phyloP scores from a whole-genome alignment of 2,329 filamentous ascomycete genomes.

The Fusarium sp. region DNA sequence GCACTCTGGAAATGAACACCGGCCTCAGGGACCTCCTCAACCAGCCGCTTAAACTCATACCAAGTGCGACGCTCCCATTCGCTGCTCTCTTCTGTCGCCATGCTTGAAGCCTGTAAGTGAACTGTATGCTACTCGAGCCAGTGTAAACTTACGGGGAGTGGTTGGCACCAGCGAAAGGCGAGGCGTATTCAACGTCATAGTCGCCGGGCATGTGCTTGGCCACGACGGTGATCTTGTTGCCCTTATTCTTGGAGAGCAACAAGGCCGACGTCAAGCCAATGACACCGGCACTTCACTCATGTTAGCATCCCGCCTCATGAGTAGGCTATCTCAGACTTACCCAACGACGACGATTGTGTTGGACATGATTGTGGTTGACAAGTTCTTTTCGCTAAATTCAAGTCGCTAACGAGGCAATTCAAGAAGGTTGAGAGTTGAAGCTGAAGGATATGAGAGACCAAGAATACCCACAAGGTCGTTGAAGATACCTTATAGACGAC shows the following conservation, averaged over 20 bases:
- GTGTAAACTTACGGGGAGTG: constrained; percentile 73
- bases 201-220: constrained; percentile 95
- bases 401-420: neutral
- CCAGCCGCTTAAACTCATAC: constrained; percentile 70
- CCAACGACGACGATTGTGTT: constrained; percentile 51
- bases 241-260: constrained; percentile 58
- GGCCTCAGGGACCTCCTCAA: constrained; percentile 76
- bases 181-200: constrained; percentile 91
- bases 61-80: constrained; percentile 74
- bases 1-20: constrained; percentile 83
- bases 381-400: neutral
- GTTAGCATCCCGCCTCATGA: neutral
- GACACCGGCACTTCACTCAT: constrained; percentile 57
- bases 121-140: fast-evolving
- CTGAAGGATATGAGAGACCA: neutral
- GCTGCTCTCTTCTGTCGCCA: constrained; percentile 57
- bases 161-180: constrained; percentile 90
- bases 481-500: constrained; percentile 16
- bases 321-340: constrained; percentile 35
- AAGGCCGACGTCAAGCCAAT: constrained; percentile 64
- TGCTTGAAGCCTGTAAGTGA: constrained; percentile 48
- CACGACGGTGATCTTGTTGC: constrained; percentile 72
- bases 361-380: constrained; percentile 39
- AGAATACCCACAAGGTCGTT: constrained; percentile 3
- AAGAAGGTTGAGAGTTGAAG: neutral